phyloP scores from a whole-genome alignment of 208 protist genomes.

The Novymonas esmeraldas region DNA sequence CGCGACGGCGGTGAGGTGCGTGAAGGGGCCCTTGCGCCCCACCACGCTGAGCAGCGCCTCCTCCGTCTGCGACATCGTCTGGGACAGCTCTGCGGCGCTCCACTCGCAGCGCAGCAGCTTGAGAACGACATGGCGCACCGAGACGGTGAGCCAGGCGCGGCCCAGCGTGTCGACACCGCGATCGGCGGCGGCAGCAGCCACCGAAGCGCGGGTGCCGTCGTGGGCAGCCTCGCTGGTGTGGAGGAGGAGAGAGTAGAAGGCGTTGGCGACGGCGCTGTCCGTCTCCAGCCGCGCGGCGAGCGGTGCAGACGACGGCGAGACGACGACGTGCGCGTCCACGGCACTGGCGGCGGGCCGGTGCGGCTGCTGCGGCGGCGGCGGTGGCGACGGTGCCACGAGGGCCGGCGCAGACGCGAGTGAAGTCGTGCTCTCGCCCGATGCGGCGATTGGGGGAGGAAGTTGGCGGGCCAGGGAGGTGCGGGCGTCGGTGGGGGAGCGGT shows the following conservation, averaged over 20 bases:
- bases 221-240: slow-evolving; percentile 7
- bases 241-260: slow-evolving; percentile 4
- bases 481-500: not conserved
- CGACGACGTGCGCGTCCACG: slow-evolving; percentile 1
- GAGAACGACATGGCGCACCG: slow-evolving; percentile 37
- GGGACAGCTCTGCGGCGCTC: slow-evolving; percentile 13
- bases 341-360: not conserved
- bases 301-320: not conserved
- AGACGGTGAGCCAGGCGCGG: slow-evolving; percentile 34
- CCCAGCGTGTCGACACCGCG: slow-evolving; percentile 1
- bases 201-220: no score
- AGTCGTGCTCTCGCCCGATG: not conserved
- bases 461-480: not conserved
- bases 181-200: not conserved
- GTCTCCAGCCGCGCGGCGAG: not conserved
- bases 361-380: not conserved
- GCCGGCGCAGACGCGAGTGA: not conserved
- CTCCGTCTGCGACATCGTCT: slow-evolving; percentile 17
- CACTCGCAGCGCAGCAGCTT: slow-evolving; percentile 35
- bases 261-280: not conserved
- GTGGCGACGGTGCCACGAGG: not conserved
- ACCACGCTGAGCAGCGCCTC: slow-evolving; percentile 27
- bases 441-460: not conserved
- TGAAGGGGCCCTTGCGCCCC: not conserved
- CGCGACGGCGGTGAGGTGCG: slow-evolving; percentile 15